These are phyloP conservation scores for Fraxinus xanthoxyloides DNA, from an alignment of 305 asterid genomes.

Conservation along the genomic window DNA sequence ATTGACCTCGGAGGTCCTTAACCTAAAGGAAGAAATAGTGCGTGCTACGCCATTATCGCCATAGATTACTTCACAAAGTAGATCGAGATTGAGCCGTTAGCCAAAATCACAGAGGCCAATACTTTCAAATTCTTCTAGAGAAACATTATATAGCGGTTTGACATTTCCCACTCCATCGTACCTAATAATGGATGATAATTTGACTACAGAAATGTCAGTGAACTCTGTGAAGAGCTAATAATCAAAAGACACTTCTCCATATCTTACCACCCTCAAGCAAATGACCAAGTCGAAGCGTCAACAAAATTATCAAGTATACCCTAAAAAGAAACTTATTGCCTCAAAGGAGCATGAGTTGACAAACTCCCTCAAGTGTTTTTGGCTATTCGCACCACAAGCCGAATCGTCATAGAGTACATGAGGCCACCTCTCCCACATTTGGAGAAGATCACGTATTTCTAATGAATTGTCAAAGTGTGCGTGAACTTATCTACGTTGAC, in stretches of 20 bases:
- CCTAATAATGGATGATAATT: too few relatives aligned
- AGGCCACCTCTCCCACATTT: neutral
- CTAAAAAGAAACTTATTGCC: neutral
- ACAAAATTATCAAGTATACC: neutral
- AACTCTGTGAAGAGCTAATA: too few relatives aligned
- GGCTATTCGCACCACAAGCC: neutral
- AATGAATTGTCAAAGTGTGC: neutral
- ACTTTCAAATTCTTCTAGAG: too few relatives aligned
- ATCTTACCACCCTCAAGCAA: neutral
- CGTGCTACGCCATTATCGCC: neutral
- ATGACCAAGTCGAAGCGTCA: neutral
- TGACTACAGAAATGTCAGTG: too few relatives aligned
- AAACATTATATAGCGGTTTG: too few relatives aligned
- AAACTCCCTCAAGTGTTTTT: neutral
- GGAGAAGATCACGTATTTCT: neutral
- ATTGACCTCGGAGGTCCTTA: neutral
- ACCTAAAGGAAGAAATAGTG: neutral
- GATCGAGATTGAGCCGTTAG: neutral
- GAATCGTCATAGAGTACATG: neutral
- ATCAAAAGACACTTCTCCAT: too few relatives aligned
- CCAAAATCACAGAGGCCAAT: neutral
- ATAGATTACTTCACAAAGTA: neutral
- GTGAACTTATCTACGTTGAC: neutral
- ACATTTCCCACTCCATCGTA: too few relatives aligned
- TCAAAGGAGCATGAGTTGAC: neutral